phyloP scores from a whole-genome alignment of 352 stramenopile genomes.

The Globisporangium acanthophoron region DNA sequence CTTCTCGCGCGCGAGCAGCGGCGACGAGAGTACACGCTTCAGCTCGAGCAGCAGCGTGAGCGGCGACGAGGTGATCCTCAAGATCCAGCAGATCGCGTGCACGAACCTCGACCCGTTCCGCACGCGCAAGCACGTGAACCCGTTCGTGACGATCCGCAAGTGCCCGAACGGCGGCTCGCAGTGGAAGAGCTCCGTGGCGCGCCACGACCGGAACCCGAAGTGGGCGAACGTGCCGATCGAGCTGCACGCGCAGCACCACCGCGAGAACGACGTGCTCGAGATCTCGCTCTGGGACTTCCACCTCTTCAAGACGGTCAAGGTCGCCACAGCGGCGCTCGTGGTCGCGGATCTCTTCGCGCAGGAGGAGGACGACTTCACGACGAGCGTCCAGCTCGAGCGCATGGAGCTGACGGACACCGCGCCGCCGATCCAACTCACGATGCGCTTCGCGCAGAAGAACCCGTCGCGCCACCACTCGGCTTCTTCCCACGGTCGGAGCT shows the following conservation, averaged over 20 bases:
- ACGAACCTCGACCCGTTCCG: conserved; percentile 37
- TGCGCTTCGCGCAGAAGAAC: conserved; percentile 14
- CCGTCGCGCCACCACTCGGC: conserved; percentile 1
- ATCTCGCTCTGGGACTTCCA: conserved; percentile 65
- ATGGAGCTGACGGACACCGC: conserved; percentile 25
- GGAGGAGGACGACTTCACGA: conserved; percentile 30
- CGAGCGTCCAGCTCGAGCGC: conserved; percentile 44
- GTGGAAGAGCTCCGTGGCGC: conserved; percentile 46
- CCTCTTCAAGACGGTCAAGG: conserved; percentile 55
- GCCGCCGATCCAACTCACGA: conserved; percentile 26
- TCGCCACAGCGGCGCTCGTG: conserved; percentile 39
- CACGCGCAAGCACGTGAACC: conserved; percentile 50
- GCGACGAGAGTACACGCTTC: conserved; percentile 13
- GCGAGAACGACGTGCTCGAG: conserved; percentile 31
- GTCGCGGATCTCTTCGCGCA: conserved; percentile 31
- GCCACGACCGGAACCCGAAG: conserved; percentile 32
- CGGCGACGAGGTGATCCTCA: conserved; percentile 16
- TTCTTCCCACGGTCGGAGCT: neutral
- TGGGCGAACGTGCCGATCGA: conserved; percentile 37
- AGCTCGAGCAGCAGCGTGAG: conserved; percentile 12
- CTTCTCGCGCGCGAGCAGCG: conserved; percentile 7
- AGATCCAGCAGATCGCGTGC: conserved; percentile 38
- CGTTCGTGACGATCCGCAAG: conserved; percentile 41
- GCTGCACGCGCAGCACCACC: conserved; percentile 23
- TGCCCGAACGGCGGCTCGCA: conserved; percentile 16